Evolutionary conservation across 192 early-diverging fungal species (phyloP).

Genomic region (Coemansia sp.): DNA sequence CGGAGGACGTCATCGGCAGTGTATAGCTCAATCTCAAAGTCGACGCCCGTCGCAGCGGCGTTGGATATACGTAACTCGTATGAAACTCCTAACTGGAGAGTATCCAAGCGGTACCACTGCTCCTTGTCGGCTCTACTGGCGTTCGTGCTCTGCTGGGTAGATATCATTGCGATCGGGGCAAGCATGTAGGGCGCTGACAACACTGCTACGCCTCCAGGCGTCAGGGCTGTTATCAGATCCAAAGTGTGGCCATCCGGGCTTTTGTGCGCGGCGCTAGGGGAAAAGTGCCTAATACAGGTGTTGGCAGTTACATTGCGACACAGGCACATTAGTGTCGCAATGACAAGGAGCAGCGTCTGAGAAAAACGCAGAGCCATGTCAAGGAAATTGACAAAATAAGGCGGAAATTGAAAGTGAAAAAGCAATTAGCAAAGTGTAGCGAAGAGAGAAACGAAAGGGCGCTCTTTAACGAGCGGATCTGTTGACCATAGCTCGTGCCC

Average conservation of each 20-base stretch:
- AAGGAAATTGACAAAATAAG: not conserved
- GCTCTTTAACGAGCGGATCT: not conserved
- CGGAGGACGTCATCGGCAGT: slow-evolving; percentile 4
- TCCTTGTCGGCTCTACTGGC: slow-evolving; percentile 11
- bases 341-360: not conserved
- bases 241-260: not conserved
- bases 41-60: slow-evolving; percentile 37
- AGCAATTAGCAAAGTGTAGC: not conserved
- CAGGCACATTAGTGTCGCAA: not conserved
- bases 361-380: not conserved
- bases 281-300: slow-evolving; percentile 45
- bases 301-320: slow-evolving; percentile 20
- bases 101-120: slow-evolving; percentile 36
- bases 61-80: slow-evolving; percentile 56
- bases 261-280: slow-evolving; percentile 9
- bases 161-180: slow-evolving; percentile 17
- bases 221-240: not conserved
- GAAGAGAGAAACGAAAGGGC: not conserved
- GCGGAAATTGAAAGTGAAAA: not conserved
- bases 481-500: not conserved
- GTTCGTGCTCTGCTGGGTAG: slow-evolving; percentile 27
- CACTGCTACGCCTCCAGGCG: not conserved
- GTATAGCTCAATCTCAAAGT: slow-evolving; percentile 35
- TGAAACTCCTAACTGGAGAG: slow-evolving; percentile 13
- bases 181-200: slow-evolving; percentile 23